Evolutionary conservation across 2,329 filamentous ascomycete species (phyloP), one percentile per base, ranked within the genome.

Genomic region (Trichoderma sp.): DNA sequence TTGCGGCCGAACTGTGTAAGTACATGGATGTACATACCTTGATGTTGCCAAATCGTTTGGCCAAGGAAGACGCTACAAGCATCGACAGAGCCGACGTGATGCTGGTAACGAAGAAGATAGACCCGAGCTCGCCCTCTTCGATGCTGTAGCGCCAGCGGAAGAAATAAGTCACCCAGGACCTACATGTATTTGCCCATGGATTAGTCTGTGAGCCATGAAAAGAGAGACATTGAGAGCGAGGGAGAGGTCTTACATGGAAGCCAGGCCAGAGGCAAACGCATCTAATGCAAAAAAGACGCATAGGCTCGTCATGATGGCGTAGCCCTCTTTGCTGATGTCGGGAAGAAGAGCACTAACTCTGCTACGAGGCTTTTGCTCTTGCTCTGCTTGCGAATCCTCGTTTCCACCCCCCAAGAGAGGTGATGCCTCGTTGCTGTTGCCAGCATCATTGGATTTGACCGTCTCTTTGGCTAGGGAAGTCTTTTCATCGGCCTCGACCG

Each of bases 201-300:
- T 64, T 27, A 68, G 59, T 22, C 78, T 81, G n/a, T 13, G 12
- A 13, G 10, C 6, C 7, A 42, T 9, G 15, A 12, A 32, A 9
- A 74, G 2, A 76, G 77, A 13, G 76, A 73, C 27, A 1, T 25
- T 8, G 15, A 80, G 84, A 76, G 9, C 7, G 29, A 25, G 27
- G 37, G 22, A 12, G 32, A n/a, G 5, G n/a, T 25, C 59, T 50
- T 79, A 88, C 82, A 87, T 73, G 25, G 88, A 86, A 4, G 88
- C 89, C 75, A 94, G 84, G 2, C 91, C 91, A 1, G 88, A 90
- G 1, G 89, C 90, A 67, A 93, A 85, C 0, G 88, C 86, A 75
- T 93, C 91, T 6, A 93, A 73, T 1, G 84, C 84, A 72, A 93
- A 90, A 1, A 94, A 80, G 8, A 90, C 77, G 73, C 88, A 90